Percentiles rank a stretch among this genome's conserved stretches.
Evolutionary conservation across 208 protist species (phyloP).

Genomic region (Willaertia magna): DNA sequence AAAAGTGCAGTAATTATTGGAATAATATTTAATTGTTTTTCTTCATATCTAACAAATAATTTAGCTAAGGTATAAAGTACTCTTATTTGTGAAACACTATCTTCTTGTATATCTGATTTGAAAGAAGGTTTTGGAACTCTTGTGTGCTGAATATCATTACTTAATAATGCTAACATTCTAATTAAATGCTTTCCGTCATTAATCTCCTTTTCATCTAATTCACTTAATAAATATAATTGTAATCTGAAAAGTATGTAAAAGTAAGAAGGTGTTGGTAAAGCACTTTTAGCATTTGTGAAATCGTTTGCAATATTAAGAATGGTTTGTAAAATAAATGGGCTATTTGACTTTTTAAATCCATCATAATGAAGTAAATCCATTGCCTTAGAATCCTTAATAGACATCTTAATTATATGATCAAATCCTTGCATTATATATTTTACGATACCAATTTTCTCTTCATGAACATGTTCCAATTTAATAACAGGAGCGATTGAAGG

Average conservation of each 20-base stretch:
- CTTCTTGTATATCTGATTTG: not conserved
- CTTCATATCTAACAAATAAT: not conserved
- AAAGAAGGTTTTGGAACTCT: not conserved
- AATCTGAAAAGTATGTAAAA: not conserved
- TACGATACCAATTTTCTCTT: not conserved
- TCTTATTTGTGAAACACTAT: not conserved
- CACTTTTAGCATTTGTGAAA: not conserved
- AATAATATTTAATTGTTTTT: not conserved
- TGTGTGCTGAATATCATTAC: not conserved
- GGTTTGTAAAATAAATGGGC: not conserved
- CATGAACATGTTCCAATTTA: not conserved
- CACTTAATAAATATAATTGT: not conserved
- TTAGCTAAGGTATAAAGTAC: not conserved
- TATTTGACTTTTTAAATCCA: not conserved
- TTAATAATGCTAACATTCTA: not conserved
- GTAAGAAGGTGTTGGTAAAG: not conserved
- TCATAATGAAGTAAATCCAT: slow-evolving; percentile 1
- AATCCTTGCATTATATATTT: slow-evolving; percentile 3
- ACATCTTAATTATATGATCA: not conserved
- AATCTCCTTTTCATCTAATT: not conserved
- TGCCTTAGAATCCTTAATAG: not conserved
- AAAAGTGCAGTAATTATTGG: not conserved
- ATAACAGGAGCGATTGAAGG: too few relatives aligned
- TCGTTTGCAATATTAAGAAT: not conserved
- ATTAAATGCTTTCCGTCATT: not conserved